Base-by-base conservation (phyloP, 2,329 filamentous ascomycete species). In the Fusarium miscanthi region DNA sequence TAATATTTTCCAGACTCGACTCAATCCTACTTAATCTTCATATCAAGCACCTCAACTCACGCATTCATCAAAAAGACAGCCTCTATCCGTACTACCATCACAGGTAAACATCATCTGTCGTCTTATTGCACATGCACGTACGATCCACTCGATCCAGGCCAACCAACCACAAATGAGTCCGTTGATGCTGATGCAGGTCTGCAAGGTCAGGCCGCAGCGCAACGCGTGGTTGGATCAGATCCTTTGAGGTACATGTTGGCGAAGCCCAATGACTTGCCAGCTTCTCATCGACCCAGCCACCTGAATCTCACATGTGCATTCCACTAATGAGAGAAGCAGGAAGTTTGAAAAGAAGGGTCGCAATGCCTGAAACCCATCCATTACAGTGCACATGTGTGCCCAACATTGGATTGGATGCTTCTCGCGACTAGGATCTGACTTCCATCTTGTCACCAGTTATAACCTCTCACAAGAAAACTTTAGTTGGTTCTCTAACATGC, bases 221-320 rank as follows among this genome's bases (percentile, higher is more conserved):
- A 70, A 67, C 54, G 66, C 58, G 66, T 71, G 66, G 70, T 71
- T 74, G 70, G 70, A 56, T 57, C 59, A 73, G 70, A 73, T 73
- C 61, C 57, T 48, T 73, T 51, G 61, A 73, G 58, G 60, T 69
- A 73, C 63, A 57, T 57, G 70, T 61, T 64, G 53, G 42, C 58
- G 56, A 64, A 51, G 65, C 52, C 66, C 58, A 73, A 66, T 68
- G 51, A 51, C 49, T 35, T 53, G 46, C 64, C 42, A 63, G 52
- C 41, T 42, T 59, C 66, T 52, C 43, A 42, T 61, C 45, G 48
- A 61, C 48, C 62, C 70, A 70, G 62, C 70, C 70, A 65, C 63
- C 70, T 61, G 31, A 67, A 71, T 73, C 70, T 73, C 65, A 70
- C 59, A 70, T 70, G 70, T 66, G 65, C 65, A 70, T 73, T 70